A percentile compares a stretch with the other conserved stretches of the same genome.
Conservation (phyloP, 1,284 basidiomycete genomes). For the Waitea zeae region DNA sequence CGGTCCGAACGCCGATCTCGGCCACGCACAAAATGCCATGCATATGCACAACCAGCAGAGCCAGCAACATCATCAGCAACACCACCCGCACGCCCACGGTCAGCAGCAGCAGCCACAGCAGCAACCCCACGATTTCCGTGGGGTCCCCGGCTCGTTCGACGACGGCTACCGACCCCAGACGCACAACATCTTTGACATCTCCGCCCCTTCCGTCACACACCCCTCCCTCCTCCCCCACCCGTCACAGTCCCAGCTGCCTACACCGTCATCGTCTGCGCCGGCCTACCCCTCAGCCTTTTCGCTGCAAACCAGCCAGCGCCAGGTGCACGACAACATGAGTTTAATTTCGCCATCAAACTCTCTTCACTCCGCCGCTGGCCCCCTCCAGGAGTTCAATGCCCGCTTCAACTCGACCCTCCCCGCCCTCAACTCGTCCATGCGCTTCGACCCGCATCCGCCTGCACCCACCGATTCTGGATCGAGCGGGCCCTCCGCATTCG, state of each 20-base stretch:
- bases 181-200: slow-evolving; percentile 62
- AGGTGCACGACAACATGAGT: neutral
- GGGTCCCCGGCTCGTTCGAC: slow-evolving; percentile 12
- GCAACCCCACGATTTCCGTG: slow-evolving; percentile 3
- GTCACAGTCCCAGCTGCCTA: slow-evolving; percentile 5
- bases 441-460: slow-evolving; percentile 26
- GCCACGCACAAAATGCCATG: too few relatives aligned
- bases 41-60: too few relatives aligned
- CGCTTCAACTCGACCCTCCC: slow-evolving; percentile 44
- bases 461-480: slow-evolving; percentile 10
- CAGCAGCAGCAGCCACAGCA: slow-evolving; percentile 6
- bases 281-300: neutral
- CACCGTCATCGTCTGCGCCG: neutral
- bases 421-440: slow-evolving; percentile 39
- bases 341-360: neutral
- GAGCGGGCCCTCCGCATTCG: slow-evolving; percentile 9
- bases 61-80: too few relatives aligned
- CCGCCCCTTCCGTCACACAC: slow-evolving; percentile 16
- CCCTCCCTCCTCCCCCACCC: slow-evolving; percentile 8
- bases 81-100: slow-evolving; percentile 7
- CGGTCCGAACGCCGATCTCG: slow-evolving; percentile 14
- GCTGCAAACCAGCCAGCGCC: neutral
- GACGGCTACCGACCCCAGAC: slow-evolving; percentile 22
- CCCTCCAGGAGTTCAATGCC: slow-evolving; percentile 11
- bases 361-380: neutral